These are phyloP conservation scores for Aspergillus oerlinghausenensis DNA, from an alignment of 2,329 filamentous ascomycete genomes.

Conservation along the genomic window DNA sequence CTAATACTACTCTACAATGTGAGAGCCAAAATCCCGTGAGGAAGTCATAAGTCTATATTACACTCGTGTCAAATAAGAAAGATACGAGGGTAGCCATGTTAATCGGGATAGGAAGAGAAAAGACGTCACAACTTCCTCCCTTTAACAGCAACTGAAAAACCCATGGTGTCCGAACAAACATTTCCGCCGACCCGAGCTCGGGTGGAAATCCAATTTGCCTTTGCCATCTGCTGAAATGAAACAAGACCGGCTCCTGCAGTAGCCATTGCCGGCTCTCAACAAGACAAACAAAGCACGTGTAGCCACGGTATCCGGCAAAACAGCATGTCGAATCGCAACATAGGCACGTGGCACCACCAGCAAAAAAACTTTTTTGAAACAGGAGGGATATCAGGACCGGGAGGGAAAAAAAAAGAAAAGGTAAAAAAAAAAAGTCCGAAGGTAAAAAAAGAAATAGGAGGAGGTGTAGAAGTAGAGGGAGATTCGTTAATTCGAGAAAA, in stretches of 20 bases:
- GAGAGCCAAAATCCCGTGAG: constrained; percentile 14
- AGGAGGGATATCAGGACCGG: constrained; percentile 40
- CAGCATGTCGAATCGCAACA: constrained; percentile 31
- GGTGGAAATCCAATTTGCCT: neutral
- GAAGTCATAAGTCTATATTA: constrained; percentile 30
- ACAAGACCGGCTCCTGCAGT: neutral
- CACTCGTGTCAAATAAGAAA: constrained; percentile 19
- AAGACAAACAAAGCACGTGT: constrained; percentile 3
- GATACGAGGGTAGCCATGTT: constrained; percentile 13
- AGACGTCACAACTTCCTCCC: constrained; percentile 23
- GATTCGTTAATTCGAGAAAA: constrained; percentile 22
- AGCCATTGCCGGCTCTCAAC: neutral
- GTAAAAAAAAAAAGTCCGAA: constrained; percentile 18
- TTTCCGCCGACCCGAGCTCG: constrained; percentile 19
- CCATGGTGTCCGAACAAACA: constrained; percentile 21
- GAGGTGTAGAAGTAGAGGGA: constrained; percentile 14
- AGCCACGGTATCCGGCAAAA: constrained; percentile 12
- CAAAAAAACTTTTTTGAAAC: constrained; percentile 37
- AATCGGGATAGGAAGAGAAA: constrained; percentile 16
- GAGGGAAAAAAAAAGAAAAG: constrained; percentile 21
- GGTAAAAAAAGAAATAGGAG: constrained; percentile 9
- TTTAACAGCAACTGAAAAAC: constrained; percentile 16
- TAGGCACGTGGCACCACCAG: constrained; percentile 30
- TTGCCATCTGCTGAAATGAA: constrained; percentile 3
- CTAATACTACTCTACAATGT: too few relatives aligned